Base-by-base conservation (phyloP, 2,329 filamentous ascomycete genomes). In the Colletotrichum sp. region DNA sequence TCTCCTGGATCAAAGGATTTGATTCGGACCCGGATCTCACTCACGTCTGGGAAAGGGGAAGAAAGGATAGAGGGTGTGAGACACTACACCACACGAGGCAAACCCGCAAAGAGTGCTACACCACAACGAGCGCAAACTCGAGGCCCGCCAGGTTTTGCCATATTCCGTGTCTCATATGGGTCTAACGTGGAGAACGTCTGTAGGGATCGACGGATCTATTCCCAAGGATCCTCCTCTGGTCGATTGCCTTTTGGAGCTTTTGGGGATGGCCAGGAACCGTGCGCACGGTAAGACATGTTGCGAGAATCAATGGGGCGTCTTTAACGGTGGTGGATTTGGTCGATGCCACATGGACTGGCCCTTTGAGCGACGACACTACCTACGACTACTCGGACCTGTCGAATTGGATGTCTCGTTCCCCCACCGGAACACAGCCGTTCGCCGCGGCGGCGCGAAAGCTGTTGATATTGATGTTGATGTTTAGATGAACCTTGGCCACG, bases 151-250 rank as follows among this genome's bases (percentile, higher is more conserved):
- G 68, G 34, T 32, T 52, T 18, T 60, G 39, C 59, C n/a, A 68
- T 48, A 36, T 48, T 59, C 57, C 44, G 57, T 68, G 73, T 75
- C 55, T 72, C 63, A 48, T 68, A 75, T 64, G 63, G 63, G 32
- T 62, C 32, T 30, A 59, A 32, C 63, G 55, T 72, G 72, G 72
- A 72, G 63, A 57, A 65, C 24, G 26, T 57, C 30, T n/a, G 70
- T 55, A 67, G 52, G 68, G 72, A 75, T 75, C 67, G 48, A 75
- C 57, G 34, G n/a, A 62, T 67, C 68, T 55, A 62, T 55, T 62
- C 69, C 34, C 68, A 71, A 48, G 68, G 68, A 55, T 36, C 16
- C 59, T 36, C 39, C 28, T 55, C 9, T 16, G 30, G 36, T 24
- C 68, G 36, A 62, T 67, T 62, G 62, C 36, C n/a, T 75, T 71